Base-by-base conservation (phyloP, 768 basidiomycete genomes). In the Filobasidium floriforme region DNA sequence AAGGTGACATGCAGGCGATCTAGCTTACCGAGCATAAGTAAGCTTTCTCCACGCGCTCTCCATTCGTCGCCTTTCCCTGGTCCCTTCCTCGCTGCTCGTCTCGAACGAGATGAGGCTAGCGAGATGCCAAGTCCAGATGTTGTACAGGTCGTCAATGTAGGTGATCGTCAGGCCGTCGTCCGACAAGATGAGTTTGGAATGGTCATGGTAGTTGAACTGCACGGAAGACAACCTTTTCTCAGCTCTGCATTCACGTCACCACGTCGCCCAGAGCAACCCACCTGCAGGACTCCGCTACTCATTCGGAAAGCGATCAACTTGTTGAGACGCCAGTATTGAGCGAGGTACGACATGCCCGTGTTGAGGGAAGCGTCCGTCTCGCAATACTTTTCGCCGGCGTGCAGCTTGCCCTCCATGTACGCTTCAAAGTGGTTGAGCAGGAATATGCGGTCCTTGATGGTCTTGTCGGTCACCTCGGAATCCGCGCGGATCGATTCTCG, bases 171-270 rank as follows among this genome's bases (percentile, higher is more conserved):
- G 82, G 1, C 90, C 93, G 29, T 87, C 82, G 0, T 87, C 85
- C 19, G 91, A 90, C 60, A 99, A 82, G 66, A 99, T 87, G 67
- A 98, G 81, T 78, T 99, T 98, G 49, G 89, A 88, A 81, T 99
- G 96, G 80, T 98, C 96, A 78, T 90, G 90, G 78, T 97, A 98
- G 82, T 98, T 99, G 84, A 97, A 97, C 94, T 98, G 75, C 1
- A 46, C 41, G 10, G 19, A 12, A 54, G 60, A 60, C 72, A 29
- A 10, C n/a, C 37, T 26, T 68, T n/a, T n/a, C n/a, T 28, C 40
- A n/a, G 7, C 19, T 32, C 59, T 40, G 62, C 1, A 28, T 15
- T 52, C 11, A 49, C 4, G 54, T 7, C 24, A 60, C 26, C 9
- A 26, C 10, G 49, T 52, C 51, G 57, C 51, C 26, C n/a, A 51